These are phyloP conservation scores for Spencermartinsiella ligniputridi DNA, from an alignment of 1,139 yeast species.

Conservation along the genomic window DNA sequence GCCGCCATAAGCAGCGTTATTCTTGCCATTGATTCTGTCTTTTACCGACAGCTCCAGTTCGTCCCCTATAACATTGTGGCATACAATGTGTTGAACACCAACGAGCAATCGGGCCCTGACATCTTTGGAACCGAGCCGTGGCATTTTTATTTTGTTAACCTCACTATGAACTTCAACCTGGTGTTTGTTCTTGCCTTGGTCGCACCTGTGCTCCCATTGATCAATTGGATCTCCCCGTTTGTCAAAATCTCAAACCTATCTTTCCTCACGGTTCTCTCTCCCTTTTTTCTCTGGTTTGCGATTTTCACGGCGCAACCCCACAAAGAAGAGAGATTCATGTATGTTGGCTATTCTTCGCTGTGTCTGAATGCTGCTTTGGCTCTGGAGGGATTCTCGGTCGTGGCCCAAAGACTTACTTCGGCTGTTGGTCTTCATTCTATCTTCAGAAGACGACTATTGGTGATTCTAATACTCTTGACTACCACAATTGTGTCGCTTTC, in stretches of 20 bases:
- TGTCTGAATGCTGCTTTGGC: slow-evolving; percentile 59
- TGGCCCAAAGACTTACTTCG: slow-evolving; percentile 5
- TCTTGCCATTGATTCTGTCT: slow-evolving; percentile 55
- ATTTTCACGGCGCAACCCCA: slow-evolving; percentile 78
- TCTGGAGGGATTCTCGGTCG: slow-evolving; percentile 27
- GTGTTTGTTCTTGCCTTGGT: slow-evolving; percentile 45
- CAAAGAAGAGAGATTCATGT: slow-evolving; percentile 88
- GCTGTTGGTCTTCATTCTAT: neutral
- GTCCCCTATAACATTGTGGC: slow-evolving; percentile 81
- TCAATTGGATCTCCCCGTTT: slow-evolving; percentile 2
- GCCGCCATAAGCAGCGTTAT: slow-evolving; percentile 29
- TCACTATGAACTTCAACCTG: slow-evolving; percentile 68
- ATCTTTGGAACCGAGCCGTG: slow-evolving; percentile 90
- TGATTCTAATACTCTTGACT: slow-evolving; percentile 7
- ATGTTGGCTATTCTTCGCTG: slow-evolving; percentile 75
- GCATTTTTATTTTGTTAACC: slow-evolving; percentile 63
- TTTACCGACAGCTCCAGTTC: slow-evolving; percentile 52
- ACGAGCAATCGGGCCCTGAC: slow-evolving; percentile 71
- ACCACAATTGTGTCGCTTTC: slow-evolving; percentile 24
- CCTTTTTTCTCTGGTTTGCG: slow-evolving; percentile 59
- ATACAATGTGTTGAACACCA: slow-evolving; percentile 75
- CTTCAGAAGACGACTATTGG: slow-evolving; percentile 7
- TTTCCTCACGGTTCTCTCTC: slow-evolving; percentile 24
- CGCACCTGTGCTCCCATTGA: slow-evolving; percentile 33
- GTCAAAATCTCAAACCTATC: slow-evolving; percentile 6